Evolutionary conservation across 1,284 basidiomycete species (phyloP).

Genomic region (Megacollybia platyphylla): DNA sequence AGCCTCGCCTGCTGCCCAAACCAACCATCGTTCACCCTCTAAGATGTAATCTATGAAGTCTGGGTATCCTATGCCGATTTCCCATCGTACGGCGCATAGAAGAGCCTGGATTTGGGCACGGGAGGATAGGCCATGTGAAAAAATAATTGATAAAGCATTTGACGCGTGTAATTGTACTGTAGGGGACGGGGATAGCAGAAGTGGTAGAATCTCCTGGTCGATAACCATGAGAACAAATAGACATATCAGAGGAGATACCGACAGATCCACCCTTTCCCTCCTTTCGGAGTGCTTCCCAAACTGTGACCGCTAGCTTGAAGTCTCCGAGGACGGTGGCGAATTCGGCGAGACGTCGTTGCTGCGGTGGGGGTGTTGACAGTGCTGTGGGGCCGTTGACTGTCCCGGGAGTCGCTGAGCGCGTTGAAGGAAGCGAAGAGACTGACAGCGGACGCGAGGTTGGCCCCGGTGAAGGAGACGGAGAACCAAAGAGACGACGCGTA

Average conservation of each 20-base stretch:
- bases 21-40: conserved; percentile 71
- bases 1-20: conserved; percentile 71
- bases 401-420: conserved; percentile 17
- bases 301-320: conserved; percentile 69
- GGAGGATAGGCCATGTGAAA: conserved; percentile 29
- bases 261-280: conserved; percentile 72
- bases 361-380: conserved; percentile 28
- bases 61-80: conserved; percentile 39
- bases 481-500: conserved; percentile 82
- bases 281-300: conserved; percentile 82
- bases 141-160: conserved; percentile 38
- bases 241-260: conserved; percentile 14
- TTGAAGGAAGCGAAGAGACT: conserved; percentile 31
- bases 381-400: conserved; percentile 2
- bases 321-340: conserved; percentile 91
- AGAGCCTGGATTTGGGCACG: conserved; percentile 52
- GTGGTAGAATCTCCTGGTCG: conserved; percentile 59
- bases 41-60: conserved; percentile 45
- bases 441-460: conserved; percentile 21
- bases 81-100: conserved; percentile 62
- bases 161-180: conserved; percentile 44
- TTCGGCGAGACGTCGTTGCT: conserved; percentile 82
- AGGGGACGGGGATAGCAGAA: conserved; percentile 54
- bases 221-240: conserved; percentile 3
- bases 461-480: conserved; percentile 34